Evolutionary conservation across 371 early-diverging fungal species (phyloP), one percentile per base, ranked within the genome.

Genomic region (Rhizopus stolonifer): DNA sequence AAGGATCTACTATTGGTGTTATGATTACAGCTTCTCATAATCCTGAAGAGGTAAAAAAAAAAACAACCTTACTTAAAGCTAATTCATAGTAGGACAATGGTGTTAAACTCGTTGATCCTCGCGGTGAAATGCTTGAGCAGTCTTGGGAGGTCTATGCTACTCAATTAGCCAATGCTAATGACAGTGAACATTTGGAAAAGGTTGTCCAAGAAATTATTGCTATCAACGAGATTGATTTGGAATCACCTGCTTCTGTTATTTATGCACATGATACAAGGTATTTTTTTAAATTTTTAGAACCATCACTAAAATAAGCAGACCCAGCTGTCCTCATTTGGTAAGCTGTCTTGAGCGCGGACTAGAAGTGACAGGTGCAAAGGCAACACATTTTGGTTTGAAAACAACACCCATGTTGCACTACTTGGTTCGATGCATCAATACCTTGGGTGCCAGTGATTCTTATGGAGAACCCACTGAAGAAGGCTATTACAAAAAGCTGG

Each of bases 1-100:
- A 84, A 49, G 94, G 97, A 38, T 83, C 90, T 57, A 80, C 81
- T 52, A 94, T 99, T 55, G 99, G 99, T 58, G 87, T 96, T 36
- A 98, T 99, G 98, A 85, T 99, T 54, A 99, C 99, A 43, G 99
- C 99, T 34, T 96, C 96, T 31, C 99, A 99, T 79, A 99, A 99
- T 74, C 93, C 96, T 49, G 95, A 82, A 58, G 79, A 81, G 61
- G 93, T 91, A 76, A 63, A 46, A 9, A 26, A n/a, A 38, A 19
- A 43, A 21, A 43, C 19, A 43, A 14, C 13, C 24, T 29, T 25
- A 24, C 23, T 39, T 22, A 7, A 46, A 31, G 14, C 29, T 48
- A 14, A 33, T 29, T 4, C 32, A 55, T 5, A 42, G n/a, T 61
- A 90, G 83, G 99, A 99, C 79, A 99, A 99, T 69, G 99, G 99